Evolutionary conservation across 2,329 filamentous ascomycete genomes (phyloP), one percentile per base, ranked within the genome.

Genomic region (Nectriaceae sp.): DNA sequence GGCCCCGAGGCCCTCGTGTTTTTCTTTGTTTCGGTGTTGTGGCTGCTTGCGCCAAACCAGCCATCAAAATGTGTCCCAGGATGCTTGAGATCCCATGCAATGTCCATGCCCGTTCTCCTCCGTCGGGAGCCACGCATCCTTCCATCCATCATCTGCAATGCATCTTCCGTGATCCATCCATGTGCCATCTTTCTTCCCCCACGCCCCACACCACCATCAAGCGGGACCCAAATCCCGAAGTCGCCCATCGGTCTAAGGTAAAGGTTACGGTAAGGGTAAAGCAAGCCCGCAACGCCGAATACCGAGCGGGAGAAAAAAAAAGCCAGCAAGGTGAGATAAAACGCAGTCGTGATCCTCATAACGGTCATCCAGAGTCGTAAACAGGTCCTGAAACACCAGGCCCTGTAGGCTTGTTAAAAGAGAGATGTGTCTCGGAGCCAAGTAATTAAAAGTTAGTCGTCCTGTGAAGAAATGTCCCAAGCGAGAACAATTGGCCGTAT

Each of bases 301-400:
- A 56, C 60, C 58, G 54, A 59, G 43, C 48, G 39, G 40, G n/a
- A 44, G 45, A 47, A 44, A 31, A 59, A 53, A 55, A 55, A 56
- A 44, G 55, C 50, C 54, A 59, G 54, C 46, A 53, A 47, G 53
- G 53, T 52, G 47, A 50, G 50, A 46, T 52, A 36, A 20, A 39
- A 46, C 44, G 56, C 53, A 55, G 44, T 63, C 60, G 47, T 63
- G 44, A 49, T 59, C 50, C 50, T 63, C 60, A 49, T 63, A 60
- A 63, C 52, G 55, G 58, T 63, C 60, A 52, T 63, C 49, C 59
- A 62, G 57, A 53, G 55, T 63, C 60, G 54, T 63, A 50, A 60
- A 39, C 21, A 44, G 19, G 37, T 39, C 18, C 37, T 21, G 18
- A 10, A 20, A 39, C 16, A 21, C 18, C 33, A 36, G n/a, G 4